phyloP scores from a whole-genome alignment of 2,329 filamentous ascomycete species.

The Ophiocordyceps unilateralis region DNA sequence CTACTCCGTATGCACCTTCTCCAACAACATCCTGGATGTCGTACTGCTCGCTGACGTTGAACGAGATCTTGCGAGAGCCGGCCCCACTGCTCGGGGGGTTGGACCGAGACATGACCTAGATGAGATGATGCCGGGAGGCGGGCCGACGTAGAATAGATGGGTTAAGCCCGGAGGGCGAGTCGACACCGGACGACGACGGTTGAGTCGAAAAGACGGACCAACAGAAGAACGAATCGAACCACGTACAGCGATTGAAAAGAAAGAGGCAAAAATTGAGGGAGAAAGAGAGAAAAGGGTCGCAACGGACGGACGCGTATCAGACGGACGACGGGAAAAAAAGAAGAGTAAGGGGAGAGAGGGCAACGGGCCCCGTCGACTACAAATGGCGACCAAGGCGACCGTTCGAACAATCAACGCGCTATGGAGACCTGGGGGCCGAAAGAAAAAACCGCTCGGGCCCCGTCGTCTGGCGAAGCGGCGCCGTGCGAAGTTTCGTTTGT shows the following conservation, averaged over 20 bases:
- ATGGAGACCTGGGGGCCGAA: not conserved
- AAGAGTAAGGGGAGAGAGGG: not conserved
- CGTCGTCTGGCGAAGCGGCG: not conserved
- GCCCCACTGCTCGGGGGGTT: slow-evolving; percentile 38
- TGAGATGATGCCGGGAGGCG: not conserved
- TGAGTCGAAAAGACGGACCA: not conserved
- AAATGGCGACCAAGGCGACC: not conserved
- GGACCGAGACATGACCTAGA: slow-evolving; percentile 33
- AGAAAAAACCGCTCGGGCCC: not conserved
- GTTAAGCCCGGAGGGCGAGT: too few species aligned
- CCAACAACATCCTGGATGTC: slow-evolving; percentile 99
- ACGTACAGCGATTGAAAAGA: not conserved
- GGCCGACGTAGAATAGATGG: not conserved
- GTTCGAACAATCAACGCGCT: not conserved
- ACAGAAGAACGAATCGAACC: not conserved
- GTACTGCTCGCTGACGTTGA: slow-evolving; percentile 99
- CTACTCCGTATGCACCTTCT: slow-evolving; percentile 94
- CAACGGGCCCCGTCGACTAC: not conserved
- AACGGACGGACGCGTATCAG: too few species aligned
- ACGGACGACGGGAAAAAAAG: too few species aligned
- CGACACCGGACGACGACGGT: not conserved
- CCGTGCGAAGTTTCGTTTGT: not conserved
- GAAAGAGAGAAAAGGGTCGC: not conserved
- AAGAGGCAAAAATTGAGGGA: not conserved
- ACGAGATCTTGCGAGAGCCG: slow-evolving; percentile 85